Evolutionary conservation across 345 rosid species (phyloP).

Genomic region (Murraya koenigii): DNA sequence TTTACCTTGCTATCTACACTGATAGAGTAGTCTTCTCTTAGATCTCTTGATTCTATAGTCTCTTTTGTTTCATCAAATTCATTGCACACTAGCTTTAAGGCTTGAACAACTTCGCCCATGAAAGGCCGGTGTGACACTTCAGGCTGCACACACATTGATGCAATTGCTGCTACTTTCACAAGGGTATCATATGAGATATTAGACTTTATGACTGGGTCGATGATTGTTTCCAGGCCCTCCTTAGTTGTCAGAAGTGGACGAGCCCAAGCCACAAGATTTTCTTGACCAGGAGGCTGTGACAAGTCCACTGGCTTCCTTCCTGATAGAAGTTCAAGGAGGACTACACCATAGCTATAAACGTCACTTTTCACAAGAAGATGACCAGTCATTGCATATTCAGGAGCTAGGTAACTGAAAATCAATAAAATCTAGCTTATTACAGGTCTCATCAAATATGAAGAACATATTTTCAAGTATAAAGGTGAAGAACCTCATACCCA

Average conservation of each 20-base stretch:
- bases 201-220: slow-evolving; percentile 42
- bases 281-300: slow-evolving; percentile 65
- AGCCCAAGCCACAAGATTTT: slow-evolving; percentile 63
- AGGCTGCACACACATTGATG: slow-evolving; percentile 71
- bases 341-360: slow-evolving; percentile 78
- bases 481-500: slow-evolving; percentile 43
- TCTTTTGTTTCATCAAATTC: slow-evolving; percentile 45
- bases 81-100: slow-evolving; percentile 59
- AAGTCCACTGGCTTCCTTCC: slow-evolving; percentile 72
- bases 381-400: slow-evolving; percentile 77
- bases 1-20: slow-evolving; percentile 19
- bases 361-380: slow-evolving; percentile 76
- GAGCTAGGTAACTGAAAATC: slow-evolving; percentile 60
- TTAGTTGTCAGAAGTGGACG: slow-evolving; percentile 58
- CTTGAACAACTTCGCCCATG: slow-evolving; percentile 74
- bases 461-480: not conserved
- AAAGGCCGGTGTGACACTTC: slow-evolving; percentile 69
- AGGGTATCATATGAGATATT: slow-evolving; percentile 43
- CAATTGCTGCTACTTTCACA: slow-evolving; percentile 61
- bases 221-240: slow-evolving; percentile 46
- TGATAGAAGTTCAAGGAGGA: slow-evolving; percentile 70
- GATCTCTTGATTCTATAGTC: slow-evolving; percentile 14
- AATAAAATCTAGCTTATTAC: not conserved
- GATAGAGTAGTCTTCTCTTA: slow-evolving; percentile 19
- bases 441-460: not conserved